Base-by-base conservation (phyloP, 495 filamentous ascomycete species). In the Zalerion maritima region DNA sequence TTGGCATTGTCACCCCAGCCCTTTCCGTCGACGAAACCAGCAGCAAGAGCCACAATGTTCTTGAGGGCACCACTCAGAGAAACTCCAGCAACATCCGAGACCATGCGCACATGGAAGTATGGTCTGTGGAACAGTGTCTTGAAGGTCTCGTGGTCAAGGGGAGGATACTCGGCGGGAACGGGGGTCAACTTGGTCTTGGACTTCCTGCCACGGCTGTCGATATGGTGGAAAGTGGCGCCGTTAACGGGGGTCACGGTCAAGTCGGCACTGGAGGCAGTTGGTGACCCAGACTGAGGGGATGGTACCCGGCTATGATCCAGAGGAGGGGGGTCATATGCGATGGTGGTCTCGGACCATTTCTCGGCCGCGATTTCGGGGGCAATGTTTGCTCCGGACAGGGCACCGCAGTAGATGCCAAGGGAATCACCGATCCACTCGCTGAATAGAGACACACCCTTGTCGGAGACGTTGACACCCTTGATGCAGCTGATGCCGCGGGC, bases 1-100 rank as follows among this genome's bases (percentile, higher is more conserved):
- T 94, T 94, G 27, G 87, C 86, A 45, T 94, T 97, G 58, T 93
- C 84, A 40, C 87, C 91, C 91, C 91, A 99, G 35, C 86, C 85
- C 38, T 87, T 70, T 11, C 91, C 91, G 29, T 87, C 82, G 33
- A 96, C 84, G 61, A 89, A 96, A 30, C 91, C 91, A 5, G 89
- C 85, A 2, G 86, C 85, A 5, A 99, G 57, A 7, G 91, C 91
- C 31, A 99, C 80, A 37, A 99, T 79, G 57, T 99, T 99, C 61
- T 99, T 99, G 30, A 99, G 66, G 1, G 91, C 91, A 10, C 91
- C 91, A 17, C 84, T 79, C 31, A 99, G 79, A 8, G 89, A 94
- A 6, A 94, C 86, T 37, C 91, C 91, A 3, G 85, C 91, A 4
- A 96, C 87, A 42, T 99, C 91, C 18, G 66, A 77, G 10, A 92